Evolutionary conservation across 495 filamentous ascomycete genomes (phyloP).

Genomic region (Staphylotrichum tortipilum): DNA sequence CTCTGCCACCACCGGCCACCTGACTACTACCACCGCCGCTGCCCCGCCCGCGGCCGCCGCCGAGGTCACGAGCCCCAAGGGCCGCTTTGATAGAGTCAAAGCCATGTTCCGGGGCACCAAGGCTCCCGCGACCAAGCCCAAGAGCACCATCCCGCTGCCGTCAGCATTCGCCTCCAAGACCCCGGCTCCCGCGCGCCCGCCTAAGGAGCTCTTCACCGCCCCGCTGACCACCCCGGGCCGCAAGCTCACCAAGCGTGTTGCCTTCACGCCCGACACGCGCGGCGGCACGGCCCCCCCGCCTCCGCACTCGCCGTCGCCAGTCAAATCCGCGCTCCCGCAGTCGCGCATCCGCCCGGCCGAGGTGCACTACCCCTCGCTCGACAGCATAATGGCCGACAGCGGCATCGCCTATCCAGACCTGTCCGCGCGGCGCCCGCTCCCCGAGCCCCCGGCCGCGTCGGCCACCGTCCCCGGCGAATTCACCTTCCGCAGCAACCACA

Average conservation of each 20-base stretch:
- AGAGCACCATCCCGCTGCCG: conserved; percentile 33
- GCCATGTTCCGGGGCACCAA: conserved; percentile 40
- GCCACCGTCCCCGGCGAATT: conserved; percentile 44
- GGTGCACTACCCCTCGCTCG: conserved; percentile 29
- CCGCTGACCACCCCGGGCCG: conserved; percentile 43
- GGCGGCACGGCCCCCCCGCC: conserved; percentile 23
- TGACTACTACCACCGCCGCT: conserved; percentile 3
- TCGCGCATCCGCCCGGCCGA: conserved; percentile 27
- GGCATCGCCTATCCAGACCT: conserved; percentile 38
- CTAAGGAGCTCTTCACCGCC: conserved; percentile 36
- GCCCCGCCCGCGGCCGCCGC: conserved; percentile 9
- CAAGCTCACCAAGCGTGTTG: conserved; percentile 35
- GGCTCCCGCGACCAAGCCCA: conserved; percentile 26
- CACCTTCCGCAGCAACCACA: conserved; percentile 52
- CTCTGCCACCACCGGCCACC: conserved; percentile 32
- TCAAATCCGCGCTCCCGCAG: conserved; percentile 38
- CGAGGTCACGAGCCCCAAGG: conserved; percentile 29
- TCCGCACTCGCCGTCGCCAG: conserved; percentile 41
- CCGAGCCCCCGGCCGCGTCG: conserved; percentile 22
- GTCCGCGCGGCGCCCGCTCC: conserved; percentile 26
- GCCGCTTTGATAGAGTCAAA: conserved; percentile 41
- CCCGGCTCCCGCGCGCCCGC: conserved; percentile 30
- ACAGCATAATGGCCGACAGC: conserved; percentile 22
- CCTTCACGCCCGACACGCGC: conserved; percentile 41
- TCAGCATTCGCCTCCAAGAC: conserved; percentile 31